phyloP scores from a whole-genome alignment of 495 filamentous ascomycete species.

The Beverwykella pulmonaria region DNA sequence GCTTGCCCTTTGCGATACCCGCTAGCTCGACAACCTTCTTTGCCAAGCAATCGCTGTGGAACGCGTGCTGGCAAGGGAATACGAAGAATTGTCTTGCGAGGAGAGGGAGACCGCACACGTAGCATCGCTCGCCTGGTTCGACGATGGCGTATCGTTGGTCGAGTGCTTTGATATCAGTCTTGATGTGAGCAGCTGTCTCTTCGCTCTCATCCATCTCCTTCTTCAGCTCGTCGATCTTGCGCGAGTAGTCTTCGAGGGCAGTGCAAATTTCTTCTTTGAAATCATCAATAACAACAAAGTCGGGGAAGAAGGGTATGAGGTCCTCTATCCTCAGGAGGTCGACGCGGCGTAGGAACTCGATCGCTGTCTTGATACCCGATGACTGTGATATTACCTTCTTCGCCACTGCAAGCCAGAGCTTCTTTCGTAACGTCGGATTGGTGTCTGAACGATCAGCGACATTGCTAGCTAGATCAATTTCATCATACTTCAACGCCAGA shows the following conservation, averaged over 20 bases:
- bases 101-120: constrained; percentile 80
- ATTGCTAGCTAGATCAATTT: constrained; percentile 83
- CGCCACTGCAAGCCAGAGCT: constrained; percentile 91
- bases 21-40: constrained; percentile 77
- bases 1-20: constrained; percentile 70
- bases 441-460: constrained; percentile 89
- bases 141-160: constrained; percentile 94
- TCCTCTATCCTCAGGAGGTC: constrained; percentile 94
- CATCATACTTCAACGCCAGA: constrained; percentile 82
- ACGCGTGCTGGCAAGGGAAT: constrained; percentile 96
- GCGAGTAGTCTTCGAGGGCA: constrained; percentile 87
- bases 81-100: constrained; percentile 93
- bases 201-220: constrained; percentile 94
- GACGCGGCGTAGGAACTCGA: constrained; percentile 90
- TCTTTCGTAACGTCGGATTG: constrained; percentile 77
- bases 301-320: constrained; percentile 95
- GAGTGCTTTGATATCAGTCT: constrained; percentile 77
- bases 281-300: constrained; percentile 98
- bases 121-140: constrained; percentile 92
- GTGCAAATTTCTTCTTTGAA: constrained; percentile 98
- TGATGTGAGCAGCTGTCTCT: constrained; percentile 84
- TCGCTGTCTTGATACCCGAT: constrained; percentile 88
- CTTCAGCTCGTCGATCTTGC: constrained; percentile 84
- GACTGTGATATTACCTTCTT: constrained; percentile 85
- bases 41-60: constrained; percentile 91